Evolutionary conservation across 2,329 filamentous ascomycete species (phyloP).

Genomic region (Colletotrichum liriopes): DNA sequence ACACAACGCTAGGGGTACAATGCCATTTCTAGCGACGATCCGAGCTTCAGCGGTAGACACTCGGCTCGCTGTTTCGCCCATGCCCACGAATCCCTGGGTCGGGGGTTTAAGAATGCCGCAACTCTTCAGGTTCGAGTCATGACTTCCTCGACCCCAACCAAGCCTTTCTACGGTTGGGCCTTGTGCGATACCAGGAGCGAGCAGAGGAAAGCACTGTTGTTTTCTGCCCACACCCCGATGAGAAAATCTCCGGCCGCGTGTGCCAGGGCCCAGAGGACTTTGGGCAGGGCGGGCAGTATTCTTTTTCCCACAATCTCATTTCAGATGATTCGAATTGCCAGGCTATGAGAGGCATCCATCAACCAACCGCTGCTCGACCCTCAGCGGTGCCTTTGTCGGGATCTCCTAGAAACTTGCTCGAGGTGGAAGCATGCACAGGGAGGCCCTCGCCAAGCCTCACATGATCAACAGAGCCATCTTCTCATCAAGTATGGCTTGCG

Average conservation of each 20-base stretch:
- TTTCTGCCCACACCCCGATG: neutral
- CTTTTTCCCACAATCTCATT: neutral
- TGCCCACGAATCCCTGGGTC: neutral
- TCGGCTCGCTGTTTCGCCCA: neutral
- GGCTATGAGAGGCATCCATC: neutral
- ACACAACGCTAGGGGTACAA: neutral
- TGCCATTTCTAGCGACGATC: neutral
- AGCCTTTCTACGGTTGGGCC: neutral
- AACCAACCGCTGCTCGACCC: neutral
- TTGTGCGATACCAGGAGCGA: neutral
- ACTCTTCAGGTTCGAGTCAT: conserved; percentile 6
- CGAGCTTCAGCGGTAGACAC: neutral
- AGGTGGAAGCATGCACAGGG: conserved; percentile 37
- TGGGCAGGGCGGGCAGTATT: neutral
- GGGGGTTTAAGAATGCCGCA: neutral
- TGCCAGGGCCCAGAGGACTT: neutral
- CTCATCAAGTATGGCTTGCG: conserved; percentile 21
- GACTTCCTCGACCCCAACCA: neutral
- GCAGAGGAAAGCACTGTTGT: neutral
- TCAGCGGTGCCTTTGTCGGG: neutral
- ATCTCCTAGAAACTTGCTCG: neutral
- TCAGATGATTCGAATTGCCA: neutral
- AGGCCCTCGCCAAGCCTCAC: conserved; percentile 14
- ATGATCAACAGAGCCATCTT: conserved; percentile 5
- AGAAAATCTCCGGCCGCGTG: neutral